Evolutionary conservation across 179 eudicot species (phyloP), one percentile per base, ranked within the genome.

Genomic region (Spergularia azorica): DNA sequence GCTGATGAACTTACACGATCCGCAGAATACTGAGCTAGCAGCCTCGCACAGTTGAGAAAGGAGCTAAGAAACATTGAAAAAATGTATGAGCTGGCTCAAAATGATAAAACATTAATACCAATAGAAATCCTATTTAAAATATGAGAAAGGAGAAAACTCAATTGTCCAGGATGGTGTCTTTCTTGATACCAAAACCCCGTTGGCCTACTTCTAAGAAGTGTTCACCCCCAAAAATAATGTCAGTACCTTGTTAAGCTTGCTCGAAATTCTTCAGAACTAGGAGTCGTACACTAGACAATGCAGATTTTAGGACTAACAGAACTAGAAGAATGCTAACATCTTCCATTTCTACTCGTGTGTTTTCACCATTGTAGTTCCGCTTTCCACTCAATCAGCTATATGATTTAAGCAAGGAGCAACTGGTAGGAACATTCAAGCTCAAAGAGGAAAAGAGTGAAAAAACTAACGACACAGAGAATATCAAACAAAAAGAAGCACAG

Each of bases 401-500:
- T 72, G 58, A 14, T 58, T 50, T 72, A 57, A 72, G 65, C 75
- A 72, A 72, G 65, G 75, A 72, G 55, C 57, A 14, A 1, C 75
- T 72, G 12, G 75, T 58, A 41, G 75, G 54, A 41, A 65, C 75
- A 2, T 11, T 39, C 41, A 72, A 60, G 26, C 64, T 72, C n/a
- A 43, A 72, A 12, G 75, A 72, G 9, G 65, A 20, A 58, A 58
- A 18, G 58, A 32, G 26, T 41, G 38, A 58, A 17, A 54, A 39
- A 58, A 39, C 2, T 11, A 36, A n/a, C 11, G 41, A 16, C 64
- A 58, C 65, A 5, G 65, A 72, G 16, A 71, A 55, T 15, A 58
- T 36, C 63, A 71, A 56, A n/a, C 62, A 55, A 13, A 71, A 55
- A 71, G 60, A 14, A 10, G 57, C 57, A 54, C 57, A 54, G 3